These are phyloP conservation scores for Alternaria sp. DNA, from an alignment of 2,329 filamentous ascomycete species.

Conservation along the genomic window DNA sequence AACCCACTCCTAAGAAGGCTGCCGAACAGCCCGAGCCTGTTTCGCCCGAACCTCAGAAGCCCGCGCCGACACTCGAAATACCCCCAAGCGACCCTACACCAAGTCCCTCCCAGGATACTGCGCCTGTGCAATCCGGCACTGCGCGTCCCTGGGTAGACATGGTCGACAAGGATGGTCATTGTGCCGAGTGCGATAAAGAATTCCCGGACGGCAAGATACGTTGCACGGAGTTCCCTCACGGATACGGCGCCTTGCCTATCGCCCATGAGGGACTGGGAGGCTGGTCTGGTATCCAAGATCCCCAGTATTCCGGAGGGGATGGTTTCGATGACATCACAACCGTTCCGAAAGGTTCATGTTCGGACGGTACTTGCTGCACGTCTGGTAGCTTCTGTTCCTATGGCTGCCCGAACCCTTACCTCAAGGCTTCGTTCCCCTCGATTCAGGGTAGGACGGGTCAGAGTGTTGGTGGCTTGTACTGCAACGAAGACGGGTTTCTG, in stretches of 20 bases:
- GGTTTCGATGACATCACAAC: conserved; percentile 64
- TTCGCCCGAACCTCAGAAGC: background rate
- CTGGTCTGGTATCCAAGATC: conserved; percentile 79
- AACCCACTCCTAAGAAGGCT: background rate
- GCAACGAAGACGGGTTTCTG: conserved; percentile 77
- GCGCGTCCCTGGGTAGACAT: conserved; percentile 19
- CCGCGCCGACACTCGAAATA: background rate
- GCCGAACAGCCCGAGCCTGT: background rate
- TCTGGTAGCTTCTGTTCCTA: conserved; percentile 83
- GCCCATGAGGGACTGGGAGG: conserved; percentile 73
- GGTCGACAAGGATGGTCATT: conserved; percentile 30
- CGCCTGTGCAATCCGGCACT: conserved; percentile 22
- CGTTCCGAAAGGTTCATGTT: conserved; percentile 67
- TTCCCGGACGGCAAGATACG: conserved; percentile 78
- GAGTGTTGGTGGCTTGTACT: conserved; percentile 87
- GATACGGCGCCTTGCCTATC: conserved; percentile 78
- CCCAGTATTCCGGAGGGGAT: conserved; percentile 37
- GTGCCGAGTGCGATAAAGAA: conserved; percentile 63
- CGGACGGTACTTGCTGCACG: conserved; percentile 64
- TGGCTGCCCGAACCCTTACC: conserved; percentile 86
- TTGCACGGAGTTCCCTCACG: conserved; percentile 76
- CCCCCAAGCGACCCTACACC: conserved; percentile 12
- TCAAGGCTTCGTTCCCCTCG: conserved; percentile 88
- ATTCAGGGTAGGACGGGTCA: conserved; percentile 80
- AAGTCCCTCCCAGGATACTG: conserved; percentile 35